Evolutionary conservation across 73 alveolate species (phyloP).

Genomic region (Paramecium pentaurelia): DNA sequence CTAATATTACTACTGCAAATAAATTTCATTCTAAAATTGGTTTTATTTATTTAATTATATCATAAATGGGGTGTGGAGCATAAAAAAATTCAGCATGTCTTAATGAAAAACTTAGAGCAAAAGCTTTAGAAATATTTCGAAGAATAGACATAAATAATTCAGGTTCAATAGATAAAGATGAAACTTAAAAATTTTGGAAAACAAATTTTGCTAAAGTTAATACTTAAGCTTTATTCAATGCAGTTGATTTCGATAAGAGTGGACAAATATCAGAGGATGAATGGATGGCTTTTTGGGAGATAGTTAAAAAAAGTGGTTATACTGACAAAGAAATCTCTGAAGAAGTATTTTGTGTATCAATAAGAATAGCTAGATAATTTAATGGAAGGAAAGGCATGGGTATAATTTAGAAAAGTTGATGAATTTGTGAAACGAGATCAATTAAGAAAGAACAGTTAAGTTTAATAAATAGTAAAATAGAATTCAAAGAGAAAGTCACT

Average conservation of each 20-base stretch:
- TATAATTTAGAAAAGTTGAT: slow-evolving; percentile 52
- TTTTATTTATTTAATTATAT: not conserved
- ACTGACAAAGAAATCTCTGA: slow-evolving; percentile 59
- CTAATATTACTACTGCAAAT: not conserved
- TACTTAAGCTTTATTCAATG: slow-evolving; percentile 52
- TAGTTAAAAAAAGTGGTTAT: slow-evolving; percentile 55
- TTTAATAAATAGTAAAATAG: slow-evolving; percentile 39
- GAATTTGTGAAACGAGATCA: slow-evolving; percentile 56
- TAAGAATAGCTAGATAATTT: slow-evolving; percentile 44
- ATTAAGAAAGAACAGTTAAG: slow-evolving; percentile 45
- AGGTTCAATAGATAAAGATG: slow-evolving; percentile 50
- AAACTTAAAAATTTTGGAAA: slow-evolving; percentile 56
- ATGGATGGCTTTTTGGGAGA: slow-evolving; percentile 67
- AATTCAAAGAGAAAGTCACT: slow-evolving; percentile 42
- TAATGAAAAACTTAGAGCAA: slow-evolving; percentile 21
- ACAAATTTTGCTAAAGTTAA: slow-evolving; percentile 58
- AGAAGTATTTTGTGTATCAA: not conserved
- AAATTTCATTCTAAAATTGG: not conserved
- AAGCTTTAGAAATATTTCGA: slow-evolving; percentile 35
- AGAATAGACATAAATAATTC: slow-evolving; percentile 58
- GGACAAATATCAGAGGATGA: slow-evolving; percentile 62
- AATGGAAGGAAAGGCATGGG: slow-evolving; percentile 62
- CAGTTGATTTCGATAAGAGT: slow-evolving; percentile 61
- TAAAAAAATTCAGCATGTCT: not conserved
- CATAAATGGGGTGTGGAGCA: slow-evolving; percentile 16